Base-by-base conservation (phyloP, 805 yeast genomes). In the Pichia deserticola region DNA sequence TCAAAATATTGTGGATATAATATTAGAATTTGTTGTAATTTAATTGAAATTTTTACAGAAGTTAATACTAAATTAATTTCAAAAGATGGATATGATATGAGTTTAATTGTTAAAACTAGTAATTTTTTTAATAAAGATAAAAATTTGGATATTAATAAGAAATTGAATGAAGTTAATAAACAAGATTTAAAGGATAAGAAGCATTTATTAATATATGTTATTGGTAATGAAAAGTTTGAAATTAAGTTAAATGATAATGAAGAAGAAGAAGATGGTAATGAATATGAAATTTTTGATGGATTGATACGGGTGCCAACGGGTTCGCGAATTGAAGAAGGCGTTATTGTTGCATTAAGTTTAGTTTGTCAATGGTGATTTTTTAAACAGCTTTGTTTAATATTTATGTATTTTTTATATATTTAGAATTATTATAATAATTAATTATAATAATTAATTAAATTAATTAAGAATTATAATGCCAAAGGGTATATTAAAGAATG, bases 41-140 rank as follows among this genome's bases (percentile, higher is more conserved):
- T 89, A 58, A 76, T 80, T 40, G 69, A 80, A 5, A 64, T 89
- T 0, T 89, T 87, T 65, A 82, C 93, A 13, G 86, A 86, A 58
- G 74, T 86, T 43, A 71, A 82, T 3, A 74, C 73, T 1, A 10
- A 28, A 50, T 37, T 46, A 8, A 38, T 38, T n/a, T 43, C 44
- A 1, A 75, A 79, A 2, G 76, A 73, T 4, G 96, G 96, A 0
- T 89, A 89, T 63, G 72, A 84, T 0, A 79, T 77, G 56, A 75
- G 89, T 2, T 61, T 84, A 2, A 85, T 77, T 66, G 76, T 82
- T 29, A 78, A 81, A 51, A 74, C 88, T 58, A 89, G 88, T 32
- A 86, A 87, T n/a, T 43, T 43, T 36, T 43, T 43, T 33, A 86
- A 83, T 51, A 85, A 75, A 61, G 81, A 74, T 60, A 61, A 60